Evolutionary conservation across 495 filamentous ascomycete species (phyloP), one percentile per base, ranked within the genome.

Genomic region (Sphaerosporella brunnea): DNA sequence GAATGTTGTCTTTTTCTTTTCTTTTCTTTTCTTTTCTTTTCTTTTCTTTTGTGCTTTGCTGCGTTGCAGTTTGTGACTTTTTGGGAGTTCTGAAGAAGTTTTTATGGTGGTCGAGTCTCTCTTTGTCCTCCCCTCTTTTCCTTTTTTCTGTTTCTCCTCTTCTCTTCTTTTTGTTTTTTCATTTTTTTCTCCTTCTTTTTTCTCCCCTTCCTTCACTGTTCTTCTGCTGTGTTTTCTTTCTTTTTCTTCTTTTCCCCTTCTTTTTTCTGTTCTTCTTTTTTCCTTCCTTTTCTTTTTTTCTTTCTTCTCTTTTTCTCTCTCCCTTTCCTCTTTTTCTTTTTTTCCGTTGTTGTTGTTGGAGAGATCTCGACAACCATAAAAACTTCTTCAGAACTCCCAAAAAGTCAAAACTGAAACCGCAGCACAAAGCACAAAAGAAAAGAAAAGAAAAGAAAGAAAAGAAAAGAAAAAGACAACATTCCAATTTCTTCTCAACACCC

Each of bases 241-340:
- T 34, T 21, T 49, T 26, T n/a, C 13, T 26, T 26, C 9, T 49
- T 26, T 21, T 34, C 4, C 23, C 36, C 35, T 32, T 46, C 20
- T 34, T 46, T 24, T 46, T 46, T 13, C 25, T 24, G 15, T 46
- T 23, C 43, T 49, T 49, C 23, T 16, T 42, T 49, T 49, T 49
- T 43, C 13, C 23, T 49, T 24, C 11, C 44, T 47, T 49, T 19
- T 21, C 19, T 23, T 19, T 36, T 48, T 40, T 9, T 48, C 21
- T 42, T 13, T 32, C 13, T 13, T 13, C 13, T 32, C 28, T 32
- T 32, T 13, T 32, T 32, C n/a, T n/a, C n/a, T n/a, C n/a, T n/a
- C n/a, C n/a, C n/a, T n/a, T n/a, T n/a, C n/a, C n/a, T n/a, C n/a
- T n/a, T n/a, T n/a, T n/a, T n/a, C n/a, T n/a, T n/a, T n/a, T n/a